Percentiles rank a stretch among this genome's conserved stretches.
Evolutionary conservation across 257 asterid genomes (phyloP).

Genomic region (Striga asiatica): DNA sequence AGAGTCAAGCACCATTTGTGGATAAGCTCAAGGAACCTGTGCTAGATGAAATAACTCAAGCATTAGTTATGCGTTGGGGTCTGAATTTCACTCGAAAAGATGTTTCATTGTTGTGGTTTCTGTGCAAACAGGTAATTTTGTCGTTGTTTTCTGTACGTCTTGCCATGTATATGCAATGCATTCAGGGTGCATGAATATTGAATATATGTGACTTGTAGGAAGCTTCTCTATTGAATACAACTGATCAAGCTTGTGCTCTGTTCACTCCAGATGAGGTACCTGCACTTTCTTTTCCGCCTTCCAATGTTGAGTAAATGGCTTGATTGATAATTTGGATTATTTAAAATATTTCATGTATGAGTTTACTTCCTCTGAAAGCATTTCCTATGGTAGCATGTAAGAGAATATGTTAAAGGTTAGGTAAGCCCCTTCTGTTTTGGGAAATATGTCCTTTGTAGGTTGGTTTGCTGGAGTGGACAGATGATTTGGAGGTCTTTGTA

Average conservation of each 20-base stretch:
- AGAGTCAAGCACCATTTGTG: conserved; percentile 74
- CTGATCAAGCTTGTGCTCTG: conserved; percentile 83
- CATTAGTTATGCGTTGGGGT: conserved; percentile 53
- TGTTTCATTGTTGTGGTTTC: conserved; percentile 72
- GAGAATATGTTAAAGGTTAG: not conserved
- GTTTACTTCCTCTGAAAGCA: conserved; percentile 6
- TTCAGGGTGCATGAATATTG: conserved; percentile 9
- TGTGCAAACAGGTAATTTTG: conserved; percentile 72
- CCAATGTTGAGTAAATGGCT: conserved; percentile 1
- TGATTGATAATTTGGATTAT: not conserved
- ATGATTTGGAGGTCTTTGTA: conserved; percentile 81
- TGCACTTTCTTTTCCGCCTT: conserved; percentile 9
- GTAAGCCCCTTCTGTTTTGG: too few species aligned
- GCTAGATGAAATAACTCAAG: conserved; percentile 50
- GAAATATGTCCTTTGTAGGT: conserved; percentile 30
- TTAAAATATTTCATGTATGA: not conserved
- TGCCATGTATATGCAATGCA: not conserved
- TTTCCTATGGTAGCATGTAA: not conserved
- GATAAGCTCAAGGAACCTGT: conserved; percentile 72
- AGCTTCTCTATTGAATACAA: conserved; percentile 69
- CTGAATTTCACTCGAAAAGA: conserved; percentile 58
- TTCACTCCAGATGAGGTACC: conserved; percentile 83
- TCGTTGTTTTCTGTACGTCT: conserved; percentile 9
- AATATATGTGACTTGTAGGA: conserved; percentile 40
- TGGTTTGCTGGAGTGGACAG: conserved; percentile 84